A percentile compares a stretch with the other conserved stretches of the same genome.
Conservation (phyloP, 768 basidiomycete genomes). For the Paxillus rubicundulus region DNA sequence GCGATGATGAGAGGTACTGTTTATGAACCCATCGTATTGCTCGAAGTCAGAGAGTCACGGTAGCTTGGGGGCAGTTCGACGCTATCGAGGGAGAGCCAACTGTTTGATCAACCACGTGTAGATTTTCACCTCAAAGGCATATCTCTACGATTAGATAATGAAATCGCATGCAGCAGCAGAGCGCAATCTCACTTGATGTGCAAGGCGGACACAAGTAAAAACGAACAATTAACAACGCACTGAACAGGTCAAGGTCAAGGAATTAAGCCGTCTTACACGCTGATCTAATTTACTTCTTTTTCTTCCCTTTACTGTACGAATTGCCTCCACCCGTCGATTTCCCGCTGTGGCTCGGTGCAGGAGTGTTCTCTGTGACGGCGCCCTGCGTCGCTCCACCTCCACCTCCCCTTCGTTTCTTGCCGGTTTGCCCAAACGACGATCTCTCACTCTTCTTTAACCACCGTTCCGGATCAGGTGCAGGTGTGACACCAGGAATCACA, state of each 20-base stretch:
- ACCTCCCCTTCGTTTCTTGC: constrained; percentile 51
- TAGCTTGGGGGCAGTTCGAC: neutral
- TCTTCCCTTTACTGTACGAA: constrained; percentile 55
- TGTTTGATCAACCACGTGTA: constrained; percentile 13
- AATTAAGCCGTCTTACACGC: constrained; percentile 17
- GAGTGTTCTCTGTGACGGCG: constrained; percentile 28
- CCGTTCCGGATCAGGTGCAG: constrained; percentile 80
- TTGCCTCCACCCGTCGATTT: constrained; percentile 33
- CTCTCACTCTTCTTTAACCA: constrained; percentile 89
- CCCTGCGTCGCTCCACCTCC: constrained; percentile 74
- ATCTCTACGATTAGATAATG: constrained; percentile 37
- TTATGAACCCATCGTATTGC: neutral
- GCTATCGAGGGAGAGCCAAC: neutral
- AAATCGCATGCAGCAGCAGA: constrained; percentile 16
- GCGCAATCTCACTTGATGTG: constrained; percentile 19
- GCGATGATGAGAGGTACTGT: neutral
- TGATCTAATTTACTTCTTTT: constrained; percentile 54
- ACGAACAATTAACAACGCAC: constrained; percentile 23
- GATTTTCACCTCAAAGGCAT: too few relatives aligned
- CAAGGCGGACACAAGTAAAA: constrained; percentile 7
- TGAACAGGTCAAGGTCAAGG: constrained; percentile 12
- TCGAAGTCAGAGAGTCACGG: neutral
- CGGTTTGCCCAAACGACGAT: constrained; percentile 49
- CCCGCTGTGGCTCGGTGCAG: constrained; percentile 30
- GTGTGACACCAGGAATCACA: constrained; percentile 76